Percentiles rank a stretch among this genome's conserved stretches.
Evolutionary conservation across 345 rosid genomes (phyloP).

Genomic region (Hypericum androsaemum): DNA sequence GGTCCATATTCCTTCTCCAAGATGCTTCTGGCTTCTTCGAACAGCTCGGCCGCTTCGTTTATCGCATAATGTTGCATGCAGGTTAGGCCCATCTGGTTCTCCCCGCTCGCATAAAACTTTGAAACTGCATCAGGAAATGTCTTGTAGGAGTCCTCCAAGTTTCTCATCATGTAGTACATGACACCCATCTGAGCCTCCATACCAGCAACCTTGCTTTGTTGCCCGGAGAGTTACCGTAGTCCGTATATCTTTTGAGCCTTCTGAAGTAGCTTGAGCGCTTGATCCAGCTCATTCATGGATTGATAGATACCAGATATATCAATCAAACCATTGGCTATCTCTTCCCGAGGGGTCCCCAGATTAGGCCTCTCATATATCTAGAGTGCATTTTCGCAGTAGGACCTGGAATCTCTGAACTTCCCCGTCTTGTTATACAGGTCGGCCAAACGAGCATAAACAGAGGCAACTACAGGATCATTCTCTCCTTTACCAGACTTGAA

Average conservation of each 20-base stretch:
- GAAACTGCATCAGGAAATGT: constrained; percentile 53
- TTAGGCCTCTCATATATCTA: constrained; percentile 47
- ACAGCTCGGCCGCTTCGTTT: constrained; percentile 79
- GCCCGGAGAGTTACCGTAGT: constrained; percentile 49
- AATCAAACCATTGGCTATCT: constrained; percentile 68
- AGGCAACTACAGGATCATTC: constrained; percentile 71
- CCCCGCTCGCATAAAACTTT: constrained; percentile 65
- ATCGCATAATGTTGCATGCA: constrained; percentile 63
- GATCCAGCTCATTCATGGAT: constrained; percentile 64
- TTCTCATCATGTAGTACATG: constrained; percentile 76
- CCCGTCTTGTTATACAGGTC: constrained; percentile 76
- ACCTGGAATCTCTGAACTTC: constrained; percentile 63
- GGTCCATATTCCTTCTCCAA: constrained; percentile 83
- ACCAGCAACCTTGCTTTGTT: constrained; percentile 69
- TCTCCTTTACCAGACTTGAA: constrained; percentile 75
- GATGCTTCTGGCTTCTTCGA: constrained; percentile 77
- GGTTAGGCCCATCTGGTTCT: constrained; percentile 89
- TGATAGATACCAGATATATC: constrained; percentile 84
- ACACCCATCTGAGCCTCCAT: constrained; percentile 93
- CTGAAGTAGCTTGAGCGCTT: constrained; percentile 55
- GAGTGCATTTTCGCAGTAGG: constrained; percentile 76
- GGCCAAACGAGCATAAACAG: constrained; percentile 74
- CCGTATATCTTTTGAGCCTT: constrained; percentile 53
- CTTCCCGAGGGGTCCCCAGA: constrained; percentile 52
- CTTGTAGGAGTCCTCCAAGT: constrained; percentile 52